Percentiles rank a stretch among this genome's conserved stretches.
Conservation (phyloP, 2,329 filamentous ascomycete genomes). For the Parasarocladium wereldwijsianum region DNA sequence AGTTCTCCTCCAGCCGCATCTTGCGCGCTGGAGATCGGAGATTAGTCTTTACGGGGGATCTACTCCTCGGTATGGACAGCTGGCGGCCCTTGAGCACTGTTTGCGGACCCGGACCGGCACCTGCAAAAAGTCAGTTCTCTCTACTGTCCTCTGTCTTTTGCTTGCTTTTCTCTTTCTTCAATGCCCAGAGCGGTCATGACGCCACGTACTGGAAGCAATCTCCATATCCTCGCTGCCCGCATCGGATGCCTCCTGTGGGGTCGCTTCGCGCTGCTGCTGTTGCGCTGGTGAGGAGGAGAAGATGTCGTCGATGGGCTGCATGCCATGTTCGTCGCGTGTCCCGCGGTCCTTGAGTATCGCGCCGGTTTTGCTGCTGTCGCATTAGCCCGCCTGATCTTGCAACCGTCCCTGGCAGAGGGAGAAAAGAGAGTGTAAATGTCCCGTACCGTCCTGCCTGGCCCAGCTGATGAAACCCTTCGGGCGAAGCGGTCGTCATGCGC, state of each 20-base stretch:
- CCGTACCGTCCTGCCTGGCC: slow-evolving; percentile 24
- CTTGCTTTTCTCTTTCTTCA: not conserved
- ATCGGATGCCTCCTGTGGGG: slow-evolving; percentile 8
- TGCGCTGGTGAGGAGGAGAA: slow-evolving; percentile 51
- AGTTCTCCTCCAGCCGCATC: too few species aligned
- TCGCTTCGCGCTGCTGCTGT: not conserved
- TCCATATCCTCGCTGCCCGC: slow-evolving; percentile 36
- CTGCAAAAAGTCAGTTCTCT: slow-evolving; percentile 20
- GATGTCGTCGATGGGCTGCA: slow-evolving; percentile 74
- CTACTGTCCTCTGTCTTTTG: too few species aligned
- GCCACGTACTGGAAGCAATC: slow-evolving; percentile 30
- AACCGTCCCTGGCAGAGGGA: too few species aligned
- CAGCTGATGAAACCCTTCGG: slow-evolving; percentile 18
- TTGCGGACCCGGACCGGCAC: slow-evolving; percentile 35
- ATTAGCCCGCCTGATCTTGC: slow-evolving; percentile 5
- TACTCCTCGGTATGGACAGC: slow-evolving; percentile 29
- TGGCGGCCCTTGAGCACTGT: slow-evolving; percentile 36
- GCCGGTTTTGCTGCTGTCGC: slow-evolving; percentile 57
- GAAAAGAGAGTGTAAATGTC: slow-evolving; percentile 5
- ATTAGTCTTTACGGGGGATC: slow-evolving; percentile 50
- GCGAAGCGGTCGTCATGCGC: slow-evolving; percentile 15
- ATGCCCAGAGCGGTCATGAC: slow-evolving; percentile 9
- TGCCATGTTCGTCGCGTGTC: slow-evolving; percentile 76
- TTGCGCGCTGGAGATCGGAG: slow-evolving; percentile 46
- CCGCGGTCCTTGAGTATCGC: slow-evolving; percentile 66